Evolutionary conservation across 1,139 yeast species (phyloP).

Genomic region (Arxiozyma heterogenica): DNA sequence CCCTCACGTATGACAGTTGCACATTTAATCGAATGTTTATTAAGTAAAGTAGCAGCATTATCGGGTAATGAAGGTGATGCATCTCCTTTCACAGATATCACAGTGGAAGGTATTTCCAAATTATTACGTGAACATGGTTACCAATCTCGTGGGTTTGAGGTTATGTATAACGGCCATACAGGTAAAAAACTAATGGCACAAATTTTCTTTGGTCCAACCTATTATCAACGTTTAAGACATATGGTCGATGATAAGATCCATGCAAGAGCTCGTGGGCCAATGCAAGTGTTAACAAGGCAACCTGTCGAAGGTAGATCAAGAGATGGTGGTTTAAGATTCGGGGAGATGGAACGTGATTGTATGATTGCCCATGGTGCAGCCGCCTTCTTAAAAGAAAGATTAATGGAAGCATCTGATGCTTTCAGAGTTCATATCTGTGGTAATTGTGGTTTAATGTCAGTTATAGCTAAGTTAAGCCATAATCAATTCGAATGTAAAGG

Average conservation of each 20-base stretch:
- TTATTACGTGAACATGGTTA: slow-evolving; percentile 91
- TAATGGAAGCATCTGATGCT: slow-evolving; percentile 98
- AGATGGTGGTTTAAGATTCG: slow-evolving; percentile 99
- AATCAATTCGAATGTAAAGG: slow-evolving; percentile 97
- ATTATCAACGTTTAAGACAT: slow-evolving; percentile 95
- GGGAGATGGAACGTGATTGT: slow-evolving; percentile 99
- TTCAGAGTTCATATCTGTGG: slow-evolving; percentile 98
- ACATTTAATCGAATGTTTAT: slow-evolving; percentile 93
- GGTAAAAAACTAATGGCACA: slow-evolving; percentile 97
- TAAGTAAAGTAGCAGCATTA: slow-evolving; percentile 88
- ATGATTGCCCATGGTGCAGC: slow-evolving; percentile 99
- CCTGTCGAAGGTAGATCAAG: slow-evolving; percentile 99
- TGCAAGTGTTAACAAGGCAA: slow-evolving; percentile 94
- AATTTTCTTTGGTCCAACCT: slow-evolving; percentile 97
- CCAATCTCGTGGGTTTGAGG: slow-evolving; percentile 97
- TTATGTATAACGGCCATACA: slow-evolving; percentile 97
- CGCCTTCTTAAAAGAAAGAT: slow-evolving; percentile 89
- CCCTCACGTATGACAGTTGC: slow-evolving; percentile 99
- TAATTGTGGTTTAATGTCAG: slow-evolving; percentile 94
- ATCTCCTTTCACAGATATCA: slow-evolving; percentile 94
- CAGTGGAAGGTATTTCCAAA: slow-evolving; percentile 92
- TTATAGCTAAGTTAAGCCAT: slow-evolving; percentile 92
- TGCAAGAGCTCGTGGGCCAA: slow-evolving; percentile 99
- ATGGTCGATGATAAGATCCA: slow-evolving; percentile 99
- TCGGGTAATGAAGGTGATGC: slow-evolving; percentile 99